Conservation (phyloP, 495 filamentous ascomycete species). For the Penicillium psychrofluorescens region DNA sequence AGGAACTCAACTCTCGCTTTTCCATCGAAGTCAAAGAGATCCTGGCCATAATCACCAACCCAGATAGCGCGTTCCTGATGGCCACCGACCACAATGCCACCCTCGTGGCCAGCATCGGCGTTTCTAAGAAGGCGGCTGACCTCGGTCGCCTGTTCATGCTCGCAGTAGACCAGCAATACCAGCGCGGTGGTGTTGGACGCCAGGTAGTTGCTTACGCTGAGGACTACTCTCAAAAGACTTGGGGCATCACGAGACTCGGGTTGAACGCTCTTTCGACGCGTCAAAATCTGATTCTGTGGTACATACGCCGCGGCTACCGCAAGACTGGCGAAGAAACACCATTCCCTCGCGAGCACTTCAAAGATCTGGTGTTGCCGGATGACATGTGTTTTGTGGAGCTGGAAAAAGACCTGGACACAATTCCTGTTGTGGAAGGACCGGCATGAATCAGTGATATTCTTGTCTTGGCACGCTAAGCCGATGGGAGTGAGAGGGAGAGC, state of each 20-base stretch:
- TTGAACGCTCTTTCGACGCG: slow-evolving; percentile 35
- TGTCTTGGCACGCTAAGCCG: too few species aligned
- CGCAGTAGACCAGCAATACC: slow-evolving; percentile 28
- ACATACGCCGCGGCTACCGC: slow-evolving; percentile 32
- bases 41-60: slow-evolving; percentile 31
- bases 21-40: slow-evolving; percentile 19
- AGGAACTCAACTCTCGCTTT: slow-evolving; percentile 23
- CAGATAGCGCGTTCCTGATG: slow-evolving; percentile 26
- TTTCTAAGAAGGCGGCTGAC: slow-evolving; percentile 11
- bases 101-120: slow-evolving; percentile 28
- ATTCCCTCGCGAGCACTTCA: slow-evolving; percentile 29
- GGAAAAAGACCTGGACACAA: slow-evolving; percentile 8
- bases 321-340: slow-evolving; percentile 27
- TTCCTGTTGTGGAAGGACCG: too few species aligned
- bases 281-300: slow-evolving; percentile 34
- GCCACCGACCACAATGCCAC: slow-evolving; percentile 11
- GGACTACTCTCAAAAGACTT: slow-evolving; percentile 20
- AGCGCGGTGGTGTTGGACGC: slow-evolving; percentile 32
- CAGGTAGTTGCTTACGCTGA: slow-evolving; percentile 34
- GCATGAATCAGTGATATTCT: too few species aligned
- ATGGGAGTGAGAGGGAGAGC: too few species aligned
- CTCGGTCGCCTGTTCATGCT: slow-evolving; percentile 33
- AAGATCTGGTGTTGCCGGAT: slow-evolving; percentile 20
- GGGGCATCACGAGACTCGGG: slow-evolving; percentile 20
- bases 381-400: slow-evolving; percentile 33